Percentiles rank a stretch among this genome's conserved stretches.
phyloP scores from a whole-genome alignment of 352 stramenopile genomes.

The Pythium monospermum region DNA sequence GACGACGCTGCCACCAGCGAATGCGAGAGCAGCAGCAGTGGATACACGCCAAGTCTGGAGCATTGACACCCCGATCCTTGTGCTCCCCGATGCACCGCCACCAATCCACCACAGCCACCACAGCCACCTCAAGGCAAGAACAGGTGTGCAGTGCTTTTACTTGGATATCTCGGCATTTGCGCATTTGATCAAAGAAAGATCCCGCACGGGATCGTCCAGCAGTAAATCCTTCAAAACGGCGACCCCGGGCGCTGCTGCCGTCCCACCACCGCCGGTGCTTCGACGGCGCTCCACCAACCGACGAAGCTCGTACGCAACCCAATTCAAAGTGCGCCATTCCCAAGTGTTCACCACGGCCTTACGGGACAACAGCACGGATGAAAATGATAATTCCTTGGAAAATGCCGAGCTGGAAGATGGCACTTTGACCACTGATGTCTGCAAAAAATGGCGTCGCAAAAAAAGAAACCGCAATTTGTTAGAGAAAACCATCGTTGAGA shows the following conservation, averaged over 20 bases:
- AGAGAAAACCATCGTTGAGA: slow-evolving; percentile 51
- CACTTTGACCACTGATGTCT: slow-evolving; percentile 30
- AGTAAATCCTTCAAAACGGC: slow-evolving; percentile 8
- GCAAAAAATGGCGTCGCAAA: slow-evolving; percentile 61
- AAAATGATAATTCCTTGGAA: slow-evolving; percentile 22
- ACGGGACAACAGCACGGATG: slow-evolving; percentile 13
- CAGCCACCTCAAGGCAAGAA: slow-evolving; percentile 36
- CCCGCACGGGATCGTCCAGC: slow-evolving; percentile 2
- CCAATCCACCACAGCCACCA: too few species aligned
- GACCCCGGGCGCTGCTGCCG: not conserved
- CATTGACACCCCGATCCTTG: slow-evolving; percentile 19
- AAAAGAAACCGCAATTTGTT: slow-evolving; percentile 72
- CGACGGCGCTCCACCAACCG: slow-evolving; percentile 17
- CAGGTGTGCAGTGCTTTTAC: slow-evolving; percentile 54
- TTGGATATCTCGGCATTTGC: slow-evolving; percentile 34
- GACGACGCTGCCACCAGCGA: not conserved
- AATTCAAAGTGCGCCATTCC: slow-evolving; percentile 27
- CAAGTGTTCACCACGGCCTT: slow-evolving; percentile 27
- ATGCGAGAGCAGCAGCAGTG: not conserved
- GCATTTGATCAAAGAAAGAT: slow-evolving; percentile 10
- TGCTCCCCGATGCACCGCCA: slow-evolving; percentile 4
- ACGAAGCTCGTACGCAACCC: slow-evolving; percentile 12
- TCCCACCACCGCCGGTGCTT: slow-evolving; percentile 1
- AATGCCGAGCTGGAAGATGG: slow-evolving; percentile 31
- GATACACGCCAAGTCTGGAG: slow-evolving; percentile 8